phyloP scores from a whole-genome alignment of 176 grass and related monocot genomes.

The Ananas comosus region DNA sequence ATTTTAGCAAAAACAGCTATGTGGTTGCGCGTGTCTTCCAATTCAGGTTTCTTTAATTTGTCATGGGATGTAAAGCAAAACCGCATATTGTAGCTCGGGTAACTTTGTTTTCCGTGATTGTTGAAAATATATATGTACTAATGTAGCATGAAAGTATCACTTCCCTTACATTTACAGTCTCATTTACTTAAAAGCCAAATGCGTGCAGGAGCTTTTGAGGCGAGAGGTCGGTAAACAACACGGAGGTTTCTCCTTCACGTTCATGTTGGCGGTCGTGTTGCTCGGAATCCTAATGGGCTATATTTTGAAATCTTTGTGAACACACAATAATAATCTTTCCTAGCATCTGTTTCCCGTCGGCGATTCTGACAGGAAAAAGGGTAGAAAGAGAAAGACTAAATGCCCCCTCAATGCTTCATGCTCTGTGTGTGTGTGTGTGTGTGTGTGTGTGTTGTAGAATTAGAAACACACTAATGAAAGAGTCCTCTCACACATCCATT shows the following conservation, averaged over 20 bases:
- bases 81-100: too few relatives aligned
- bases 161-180: too few relatives aligned
- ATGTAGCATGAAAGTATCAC: too few relatives aligned
- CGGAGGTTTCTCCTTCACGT: conserved; percentile 48
- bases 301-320: conserved; percentile 34
- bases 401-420: conserved; percentile 9
- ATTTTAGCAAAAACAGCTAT: too few relatives aligned
- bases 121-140: too few relatives aligned
- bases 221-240: conserved; percentile 45
- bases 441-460: too few relatives aligned
- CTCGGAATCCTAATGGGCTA: conserved; percentile 51
- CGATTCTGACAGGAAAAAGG: conserved; percentile 11
- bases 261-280: conserved; percentile 51
- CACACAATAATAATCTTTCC: conserved; percentile 18
- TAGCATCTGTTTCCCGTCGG: not conserved
- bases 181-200: not conserved
- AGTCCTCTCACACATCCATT: too few relatives aligned
- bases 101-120: too few relatives aligned
- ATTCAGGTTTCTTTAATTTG: too few relatives aligned
- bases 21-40: too few relatives aligned
- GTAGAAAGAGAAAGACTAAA: not conserved
- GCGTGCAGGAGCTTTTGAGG: conserved; percentile 46
- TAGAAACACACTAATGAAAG: too few relatives aligned
- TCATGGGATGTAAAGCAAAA: too few relatives aligned
- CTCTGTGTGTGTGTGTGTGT: conserved; percentile 15